A percentile compares a stretch with the other conserved stretches of the same genome.
Conservation (phyloP, 2,329 filamentous ascomycete genomes). For the Setomelanomma holmii region DNA sequence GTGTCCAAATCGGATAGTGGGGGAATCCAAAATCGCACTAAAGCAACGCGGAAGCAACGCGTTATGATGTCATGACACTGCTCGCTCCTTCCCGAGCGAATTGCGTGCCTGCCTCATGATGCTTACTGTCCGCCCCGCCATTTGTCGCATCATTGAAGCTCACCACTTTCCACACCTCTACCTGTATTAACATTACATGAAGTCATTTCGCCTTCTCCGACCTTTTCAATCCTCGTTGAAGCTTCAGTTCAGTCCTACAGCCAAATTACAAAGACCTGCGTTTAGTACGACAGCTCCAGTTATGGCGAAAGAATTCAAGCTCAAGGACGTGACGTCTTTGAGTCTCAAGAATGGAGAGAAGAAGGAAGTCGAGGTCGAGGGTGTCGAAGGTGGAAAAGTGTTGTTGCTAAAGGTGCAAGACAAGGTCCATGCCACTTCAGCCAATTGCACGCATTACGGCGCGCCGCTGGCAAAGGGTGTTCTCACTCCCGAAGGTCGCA, state of each 20-base stretch:
- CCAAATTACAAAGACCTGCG: constrained; percentile 22
- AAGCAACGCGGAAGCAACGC: too few species aligned
- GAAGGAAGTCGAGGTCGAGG: constrained; percentile 88
- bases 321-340: constrained; percentile 79
- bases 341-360: constrained; percentile 82
- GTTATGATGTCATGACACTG: constrained; percentile 7
- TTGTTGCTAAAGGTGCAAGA: constrained; percentile 81
- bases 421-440: constrained; percentile 78
- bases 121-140: constrained; percentile 7
- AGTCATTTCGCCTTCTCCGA: constrained; percentile 31
- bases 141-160: constrained; percentile 9
- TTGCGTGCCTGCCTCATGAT: not conserved
- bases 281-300: constrained; percentile 37
- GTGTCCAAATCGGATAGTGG: too few species aligned
- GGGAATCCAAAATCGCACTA: too few species aligned
- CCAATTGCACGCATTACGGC: constrained; percentile 90
- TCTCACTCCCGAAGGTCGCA: constrained; percentile 77
- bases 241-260: constrained; percentile 21
- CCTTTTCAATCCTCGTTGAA: constrained; percentile 31
- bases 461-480: constrained; percentile 88
- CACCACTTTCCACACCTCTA: constrained; percentile 1
- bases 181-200: constrained; percentile 28
- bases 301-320: constrained; percentile 61
- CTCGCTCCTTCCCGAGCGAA: constrained; percentile 9
- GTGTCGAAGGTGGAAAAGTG: constrained; percentile 84